Conservation (phyloP, 179 eudicot genomes). For the Camellia oleifera region DNA sequence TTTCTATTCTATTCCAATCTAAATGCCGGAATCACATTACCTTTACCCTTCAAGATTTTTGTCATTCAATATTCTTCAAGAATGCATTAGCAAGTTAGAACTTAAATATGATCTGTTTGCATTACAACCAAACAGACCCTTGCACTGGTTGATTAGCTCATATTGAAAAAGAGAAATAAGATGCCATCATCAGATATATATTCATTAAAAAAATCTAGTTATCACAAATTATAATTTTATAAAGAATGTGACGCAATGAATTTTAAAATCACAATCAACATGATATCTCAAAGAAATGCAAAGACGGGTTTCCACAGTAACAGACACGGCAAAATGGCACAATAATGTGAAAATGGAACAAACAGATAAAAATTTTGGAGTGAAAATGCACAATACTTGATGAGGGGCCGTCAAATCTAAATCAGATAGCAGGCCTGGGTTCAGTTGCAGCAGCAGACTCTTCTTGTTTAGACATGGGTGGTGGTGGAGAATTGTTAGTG, state of each 20-base stretch:
- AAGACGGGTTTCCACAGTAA: too few species aligned
- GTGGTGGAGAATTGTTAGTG: constrained; percentile 16
- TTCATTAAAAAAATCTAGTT: background rate
- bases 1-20: too few species aligned
- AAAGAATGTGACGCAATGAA: constrained; percentile 13
- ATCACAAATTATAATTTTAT: background rate
- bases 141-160: too few species aligned
- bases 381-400: background rate
- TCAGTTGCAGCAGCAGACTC: constrained; percentile 34
- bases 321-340: background rate
- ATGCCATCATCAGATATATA: too few species aligned
- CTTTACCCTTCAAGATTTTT: too few species aligned
- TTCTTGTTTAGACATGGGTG: constrained; percentile 22
- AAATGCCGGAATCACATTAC: too few species aligned
- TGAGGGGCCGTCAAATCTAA: background rate
- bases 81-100: too few species aligned
- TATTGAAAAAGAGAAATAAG: too few species aligned
- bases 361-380: background rate
- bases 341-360: background rate
- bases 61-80: too few species aligned
- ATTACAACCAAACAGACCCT: too few species aligned
- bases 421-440: constrained; percentile 25
- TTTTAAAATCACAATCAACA: background rate
- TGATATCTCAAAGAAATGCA: background rate
- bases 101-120: too few species aligned